phyloP scores from a whole-genome alignment of 179 eudicot species.

The Kewa caespitosa region DNA sequence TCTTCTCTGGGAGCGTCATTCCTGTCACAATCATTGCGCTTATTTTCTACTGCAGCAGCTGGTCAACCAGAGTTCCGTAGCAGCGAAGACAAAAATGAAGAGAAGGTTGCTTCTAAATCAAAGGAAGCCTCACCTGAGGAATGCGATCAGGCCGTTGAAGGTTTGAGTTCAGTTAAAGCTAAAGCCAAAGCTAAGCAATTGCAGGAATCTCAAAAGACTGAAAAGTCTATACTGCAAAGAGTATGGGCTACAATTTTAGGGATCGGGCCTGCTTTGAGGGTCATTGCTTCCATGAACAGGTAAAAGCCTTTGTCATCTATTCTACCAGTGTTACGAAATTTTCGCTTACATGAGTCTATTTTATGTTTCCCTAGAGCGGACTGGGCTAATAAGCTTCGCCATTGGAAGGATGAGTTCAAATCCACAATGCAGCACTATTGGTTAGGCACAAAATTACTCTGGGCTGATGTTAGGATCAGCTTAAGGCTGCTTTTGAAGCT shows the following conservation, averaged over 20 bases:
- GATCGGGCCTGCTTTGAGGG: slow-evolving; percentile 79
- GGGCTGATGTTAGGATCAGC: slow-evolving; percentile 89
- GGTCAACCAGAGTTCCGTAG: slow-evolving; percentile 48
- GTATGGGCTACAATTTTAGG: slow-evolving; percentile 67
- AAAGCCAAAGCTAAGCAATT: slow-evolving; percentile 81
- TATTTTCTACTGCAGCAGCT: slow-evolving; percentile 53
- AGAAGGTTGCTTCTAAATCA: slow-evolving; percentile 36
- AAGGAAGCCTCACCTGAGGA: slow-evolving; percentile 89
- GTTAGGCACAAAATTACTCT: slow-evolving; percentile 78
- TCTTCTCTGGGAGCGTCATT: slow-evolving; percentile 39
- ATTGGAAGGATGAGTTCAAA: slow-evolving; percentile 72
- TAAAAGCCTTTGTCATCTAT: slow-evolving; percentile 17
- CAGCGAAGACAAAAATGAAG: slow-evolving; percentile 43
- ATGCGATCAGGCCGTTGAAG: slow-evolving; percentile 90
- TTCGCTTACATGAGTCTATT: slow-evolving; percentile 7
- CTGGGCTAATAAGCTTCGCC: slow-evolving; percentile 69
- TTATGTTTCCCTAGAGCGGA: slow-evolving; percentile 50
- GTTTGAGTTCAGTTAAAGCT: slow-evolving; percentile 68
- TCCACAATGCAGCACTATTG: slow-evolving; percentile 76
- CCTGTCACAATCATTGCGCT: slow-evolving; percentile 35
- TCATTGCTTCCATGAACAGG: slow-evolving; percentile 86
- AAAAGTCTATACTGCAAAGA: slow-evolving; percentile 41
- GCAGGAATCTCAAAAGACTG: slow-evolving; percentile 58
- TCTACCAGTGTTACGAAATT: not conserved
- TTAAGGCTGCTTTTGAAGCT: slow-evolving; percentile 66